Evolutionary conservation across 202 grass and related monocot genomes (phyloP), one percentile per base, ranked within the genome.

Genomic region (Tripidium arundinaceum): DNA sequence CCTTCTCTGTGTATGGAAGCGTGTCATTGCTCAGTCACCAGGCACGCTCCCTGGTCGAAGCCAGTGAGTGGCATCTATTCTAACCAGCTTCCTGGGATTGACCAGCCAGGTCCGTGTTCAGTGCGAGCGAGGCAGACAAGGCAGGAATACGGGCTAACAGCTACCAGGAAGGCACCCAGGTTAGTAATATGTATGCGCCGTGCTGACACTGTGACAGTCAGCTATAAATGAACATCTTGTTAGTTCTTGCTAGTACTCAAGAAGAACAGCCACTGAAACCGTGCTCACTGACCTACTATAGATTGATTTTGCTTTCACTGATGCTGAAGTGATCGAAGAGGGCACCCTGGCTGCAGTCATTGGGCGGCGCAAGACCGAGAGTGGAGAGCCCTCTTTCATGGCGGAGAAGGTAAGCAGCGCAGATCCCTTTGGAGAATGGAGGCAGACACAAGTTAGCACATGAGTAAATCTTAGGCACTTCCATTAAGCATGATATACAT

Each of bases 271-370:
- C 1, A 31, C 68, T 82, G 67, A 88, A 87, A 81, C 46, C 10
- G 24, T 88, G 81, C 40, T 91, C 79, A 59, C 58, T 83, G 38
- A 65, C 25, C 25, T 46, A 45, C 3, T 88, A 52, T 77, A 94
- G 91, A 92, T 94, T 82, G 87, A 98, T 83, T 92, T 98, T 92
- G 94, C 89, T 65, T 98, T 98, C 85, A 80, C 89, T 80, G 94
- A 94, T 74, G 87, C 91, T 67, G 83, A 98, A 86, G 46, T 70
- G 42, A 92, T 94, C 55, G 89, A 94, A 70, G 86, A 98, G 84
- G 84, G 84, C 49, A 89, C 94, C 9, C 70, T 97, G 36, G 72
- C 77, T 8, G 85, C 91, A 9, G 61, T 94, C 73, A 87, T 97
- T 33, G 94, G 91, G 15, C 94, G 89, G 16, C 76, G 83, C 15